Evolutionary conservation across 306 rosid species (phyloP).

Genomic region (Corylus americana): DNA sequence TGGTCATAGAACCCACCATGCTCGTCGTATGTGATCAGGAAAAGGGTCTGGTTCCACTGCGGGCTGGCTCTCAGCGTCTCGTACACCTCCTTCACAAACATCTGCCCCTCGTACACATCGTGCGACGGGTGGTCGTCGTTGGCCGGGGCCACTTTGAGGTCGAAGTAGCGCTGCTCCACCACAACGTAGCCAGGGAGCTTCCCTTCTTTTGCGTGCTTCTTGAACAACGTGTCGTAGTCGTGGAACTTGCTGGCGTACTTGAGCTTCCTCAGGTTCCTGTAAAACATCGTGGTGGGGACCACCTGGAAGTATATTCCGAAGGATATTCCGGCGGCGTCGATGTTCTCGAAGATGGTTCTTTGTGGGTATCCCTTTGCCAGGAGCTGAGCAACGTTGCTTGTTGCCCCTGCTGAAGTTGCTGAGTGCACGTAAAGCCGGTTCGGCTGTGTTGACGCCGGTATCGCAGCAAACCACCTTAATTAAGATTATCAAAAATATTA

Average conservation of each 20-base stretch:
- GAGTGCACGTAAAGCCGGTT: constrained; percentile 87
- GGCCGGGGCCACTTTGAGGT: constrained; percentile 48
- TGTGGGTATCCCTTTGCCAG: constrained; percentile 70
- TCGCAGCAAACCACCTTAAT: constrained; percentile 83
- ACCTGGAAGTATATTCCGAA: constrained; percentile 84
- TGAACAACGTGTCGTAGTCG: constrained; percentile 47
- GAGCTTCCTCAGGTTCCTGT: constrained; percentile 62
- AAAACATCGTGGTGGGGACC: constrained; percentile 74
- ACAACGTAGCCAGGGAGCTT: constrained; percentile 62
- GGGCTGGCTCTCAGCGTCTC: constrained; percentile 82
- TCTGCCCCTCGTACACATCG: constrained; percentile 80
- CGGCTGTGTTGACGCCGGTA: constrained; percentile 86
- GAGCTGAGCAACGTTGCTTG: constrained; percentile 59
- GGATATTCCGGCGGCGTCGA: constrained; percentile 51
- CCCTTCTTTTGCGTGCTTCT: constrained; percentile 53
- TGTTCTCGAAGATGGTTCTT: constrained; percentile 66
- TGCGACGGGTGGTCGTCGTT: constrained; percentile 96
- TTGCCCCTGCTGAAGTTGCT: constrained; percentile 75
- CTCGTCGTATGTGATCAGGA: constrained; percentile 81
- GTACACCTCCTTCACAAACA: constrained; percentile 86
- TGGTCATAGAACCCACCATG: constrained; percentile 92
- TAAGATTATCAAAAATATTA: too few species aligned
- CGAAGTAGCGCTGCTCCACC: constrained; percentile 83
- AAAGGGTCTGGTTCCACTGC: constrained; percentile 78
- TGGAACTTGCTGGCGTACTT: constrained; percentile 58